Conservation (phyloP, 1,139 yeast genomes). For the Candida gigantensis region DNA sequence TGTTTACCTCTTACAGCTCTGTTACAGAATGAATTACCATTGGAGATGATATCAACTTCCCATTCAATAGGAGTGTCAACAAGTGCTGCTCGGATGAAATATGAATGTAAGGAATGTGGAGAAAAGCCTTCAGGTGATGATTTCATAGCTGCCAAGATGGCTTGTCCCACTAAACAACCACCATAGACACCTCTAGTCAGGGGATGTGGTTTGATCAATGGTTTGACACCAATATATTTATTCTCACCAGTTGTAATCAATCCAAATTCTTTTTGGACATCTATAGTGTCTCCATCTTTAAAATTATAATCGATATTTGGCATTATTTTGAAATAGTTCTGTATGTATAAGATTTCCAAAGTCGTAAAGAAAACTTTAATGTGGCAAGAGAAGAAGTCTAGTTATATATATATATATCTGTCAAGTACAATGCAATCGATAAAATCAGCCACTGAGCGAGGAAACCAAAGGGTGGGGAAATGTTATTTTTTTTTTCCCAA, state of each 20-base stretch:
- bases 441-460: too few relatives aligned
- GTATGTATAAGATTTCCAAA: neutral
- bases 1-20: slow-evolving; percentile 61
- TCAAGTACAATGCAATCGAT: too few relatives aligned
- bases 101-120: slow-evolving; percentile 42
- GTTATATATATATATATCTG: too few relatives aligned
- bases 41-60: slow-evolving; percentile 36
- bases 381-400: too few relatives aligned
- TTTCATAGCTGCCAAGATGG: slow-evolving; percentile 33
- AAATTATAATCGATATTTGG: slow-evolving; percentile 12
- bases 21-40: slow-evolving; percentile 64
- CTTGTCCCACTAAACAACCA: slow-evolving; percentile 40
- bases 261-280: slow-evolving; percentile 22
- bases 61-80: slow-evolving; percentile 28
- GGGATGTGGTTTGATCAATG: slow-evolving; percentile 28
- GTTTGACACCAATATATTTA: slow-evolving; percentile 24
- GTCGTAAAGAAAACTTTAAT: neutral
- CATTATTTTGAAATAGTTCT: neutral
- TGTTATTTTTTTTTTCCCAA: too few relatives aligned
- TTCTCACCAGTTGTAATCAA: slow-evolving; percentile 21
- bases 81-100: slow-evolving; percentile 29
- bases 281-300: slow-evolving; percentile 14
- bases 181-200: slow-evolving; percentile 35
- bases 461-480: too few relatives aligned
- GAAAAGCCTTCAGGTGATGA: slow-evolving; percentile 29